Conservation (phyloP, 345 rosid species). For the Garcia nutans region DNA sequence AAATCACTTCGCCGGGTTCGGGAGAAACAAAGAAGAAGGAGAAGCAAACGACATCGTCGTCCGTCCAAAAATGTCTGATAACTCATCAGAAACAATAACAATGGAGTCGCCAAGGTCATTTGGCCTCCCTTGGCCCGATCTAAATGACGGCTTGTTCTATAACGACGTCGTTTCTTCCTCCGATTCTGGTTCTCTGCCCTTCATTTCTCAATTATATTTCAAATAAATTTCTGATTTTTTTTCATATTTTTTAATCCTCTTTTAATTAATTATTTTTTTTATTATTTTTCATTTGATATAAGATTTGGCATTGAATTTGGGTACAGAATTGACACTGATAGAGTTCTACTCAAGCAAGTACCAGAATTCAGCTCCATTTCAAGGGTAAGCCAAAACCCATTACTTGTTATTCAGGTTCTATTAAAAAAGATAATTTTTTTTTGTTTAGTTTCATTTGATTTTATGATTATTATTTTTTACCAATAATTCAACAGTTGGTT, state of each 20-base stretch:
- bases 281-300: not conserved
- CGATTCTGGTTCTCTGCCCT: conserved; percentile 47
- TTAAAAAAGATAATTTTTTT: not conserved
- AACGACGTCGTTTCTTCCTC: conserved; percentile 51
- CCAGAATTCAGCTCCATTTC: conserved; percentile 73
- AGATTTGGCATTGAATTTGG: too few relatives aligned
- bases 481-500: conserved; percentile 58
- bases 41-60: too few relatives aligned
- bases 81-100: not conserved
- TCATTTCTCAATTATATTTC: not conserved
- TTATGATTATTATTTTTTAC: not conserved
- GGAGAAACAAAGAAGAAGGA: too few relatives aligned
- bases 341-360: conserved; percentile 66
- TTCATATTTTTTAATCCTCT: not conserved
- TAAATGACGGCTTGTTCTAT: conserved; percentile 73
- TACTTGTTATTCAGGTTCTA: not conserved
- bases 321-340: conserved; percentile 42
- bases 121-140: conserved; percentile 75
- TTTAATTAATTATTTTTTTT: not conserved
- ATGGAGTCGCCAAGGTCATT: conserved; percentile 21
- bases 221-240: not conserved
- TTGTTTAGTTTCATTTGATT: not conserved
- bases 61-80: too few relatives aligned
- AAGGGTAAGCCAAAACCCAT: conserved; percentile 47
- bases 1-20: too few relatives aligned